Evolutionary conservation across 2,329 filamentous ascomycete species (phyloP), one percentile per base, ranked within the genome.

Genomic region (Scedosporium apiospermum): DNA sequence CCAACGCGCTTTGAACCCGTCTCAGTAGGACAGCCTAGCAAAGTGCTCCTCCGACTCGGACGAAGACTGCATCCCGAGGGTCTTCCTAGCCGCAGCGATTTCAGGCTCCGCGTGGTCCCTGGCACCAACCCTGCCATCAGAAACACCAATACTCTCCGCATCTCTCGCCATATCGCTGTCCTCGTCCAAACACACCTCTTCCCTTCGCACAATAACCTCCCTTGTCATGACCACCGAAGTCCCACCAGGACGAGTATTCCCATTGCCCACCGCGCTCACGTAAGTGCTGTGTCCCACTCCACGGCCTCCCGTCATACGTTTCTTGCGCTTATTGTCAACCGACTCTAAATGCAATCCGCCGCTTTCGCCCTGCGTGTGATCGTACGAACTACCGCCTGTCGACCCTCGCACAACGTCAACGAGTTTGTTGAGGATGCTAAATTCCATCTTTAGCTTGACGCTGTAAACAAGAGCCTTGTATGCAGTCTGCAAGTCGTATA

Each of bases 401-500:
- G 51, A 55, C n/a, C 51, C 51, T 5, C 23, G 51, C 5, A 55
- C 51, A 21, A 74, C 69, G 16, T 74, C 69, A 18, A 74, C 71
- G 2, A 76, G 67, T 4, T 71, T 68, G 57, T 74, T 72, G 7
- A 75, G 69, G 1, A 75, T 72, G 3, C 69, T 68, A 61, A 75
- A 74, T 57, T 75, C 74, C 10, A 73, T 64, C 64, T 75, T 76
- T 34, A 76, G 67, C 58, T 76, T 76, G 30, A 75, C 64, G 44
- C 71, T 73, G 65, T 75, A 75, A 2, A 71, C 68, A 6, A 74
- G 64, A 1, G 70, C 65, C 62, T 75, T 75, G 67, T 71, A 71
- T 0, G 71, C 68, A 3, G 72, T 73, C 61, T 75, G 73, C n/a
- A 73, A 61, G 3, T 70, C 64, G 58, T 71, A 74, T 4, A 71